These are phyloP conservation scores for Onygena corvina DNA, from an alignment of 2,329 filamentous ascomycete genomes.

Conservation along the genomic window DNA sequence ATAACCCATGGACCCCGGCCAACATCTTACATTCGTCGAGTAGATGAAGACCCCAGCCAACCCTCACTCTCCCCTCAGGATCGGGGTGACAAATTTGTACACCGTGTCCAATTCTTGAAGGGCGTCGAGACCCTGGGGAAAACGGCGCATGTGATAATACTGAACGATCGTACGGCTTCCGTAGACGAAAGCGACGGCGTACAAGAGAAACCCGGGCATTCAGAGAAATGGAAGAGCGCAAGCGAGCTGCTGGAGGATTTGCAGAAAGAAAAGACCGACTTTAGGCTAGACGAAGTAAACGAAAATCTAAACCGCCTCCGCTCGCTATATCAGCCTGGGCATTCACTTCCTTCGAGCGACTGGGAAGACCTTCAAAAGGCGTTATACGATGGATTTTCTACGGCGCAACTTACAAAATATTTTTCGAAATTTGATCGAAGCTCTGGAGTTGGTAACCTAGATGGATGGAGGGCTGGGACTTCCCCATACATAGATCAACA, in stretches of 20 bases:
- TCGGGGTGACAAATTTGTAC: not conserved
- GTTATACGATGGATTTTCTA: slow-evolving; percentile 27
- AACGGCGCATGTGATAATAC: slow-evolving; percentile 10
- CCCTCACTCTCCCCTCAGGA: not conserved
- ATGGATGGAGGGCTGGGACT: slow-evolving; percentile 25
- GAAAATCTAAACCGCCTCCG: slow-evolving; percentile 23
- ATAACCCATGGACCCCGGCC: not conserved
- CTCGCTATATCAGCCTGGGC: slow-evolving; percentile 16
- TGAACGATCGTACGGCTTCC: no score
- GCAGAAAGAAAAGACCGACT: slow-evolving; percentile 10
- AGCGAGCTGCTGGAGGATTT: slow-evolving; percentile 14
- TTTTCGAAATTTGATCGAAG: slow-evolving; percentile 6
- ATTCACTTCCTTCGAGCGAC: slow-evolving; percentile 20
- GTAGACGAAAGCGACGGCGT: no score
- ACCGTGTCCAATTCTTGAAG: not conserved
- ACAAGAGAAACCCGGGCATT: no score
- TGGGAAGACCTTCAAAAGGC: slow-evolving; percentile 24
- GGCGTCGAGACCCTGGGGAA: slow-evolving; percentile 7
- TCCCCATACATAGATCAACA: slow-evolving; percentile 22
- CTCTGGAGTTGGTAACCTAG: not conserved
- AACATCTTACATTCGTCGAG: not conserved
- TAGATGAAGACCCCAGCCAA: not conserved
- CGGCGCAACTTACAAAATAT: slow-evolving; percentile 25
- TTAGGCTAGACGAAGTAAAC: slow-evolving; percentile 13
- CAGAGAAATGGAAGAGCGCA: slow-evolving; percentile 9